Percentiles rank a stretch among this genome's conserved stretches.
These are phyloP conservation scores for Hibiscus trionum DNA, from an alignment of 345 rosid genomes.

Conservation along the genomic window DNA sequence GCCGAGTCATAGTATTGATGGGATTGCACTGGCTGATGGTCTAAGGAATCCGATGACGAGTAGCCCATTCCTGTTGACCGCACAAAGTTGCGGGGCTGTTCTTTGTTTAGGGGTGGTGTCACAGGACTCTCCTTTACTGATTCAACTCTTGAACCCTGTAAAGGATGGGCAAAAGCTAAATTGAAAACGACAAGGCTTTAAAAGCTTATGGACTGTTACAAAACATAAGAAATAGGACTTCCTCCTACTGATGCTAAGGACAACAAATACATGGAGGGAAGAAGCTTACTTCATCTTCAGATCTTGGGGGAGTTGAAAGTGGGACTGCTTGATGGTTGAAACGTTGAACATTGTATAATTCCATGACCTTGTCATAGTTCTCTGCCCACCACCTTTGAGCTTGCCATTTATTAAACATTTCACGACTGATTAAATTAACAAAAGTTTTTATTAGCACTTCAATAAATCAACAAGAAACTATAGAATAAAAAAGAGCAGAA, in stretches of 20 bases:
- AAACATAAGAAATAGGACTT: background rate
- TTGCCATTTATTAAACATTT: slow-evolving; percentile 91
- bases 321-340: slow-evolving; percentile 68
- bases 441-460: slow-evolving; percentile 5
- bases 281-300: slow-evolving; percentile 69
- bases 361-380: slow-evolving; percentile 87
- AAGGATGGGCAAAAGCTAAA: background rate
- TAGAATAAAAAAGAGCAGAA: slow-evolving; percentile 2
- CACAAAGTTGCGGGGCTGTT: slow-evolving; percentile 37
- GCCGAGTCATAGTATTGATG: slow-evolving; percentile 33
- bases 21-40: slow-evolving; percentile 46
- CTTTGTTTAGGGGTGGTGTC: slow-evolving; percentile 78
- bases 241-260: background rate
- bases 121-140: slow-evolving; percentile 60
- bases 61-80: slow-evolving; percentile 41
- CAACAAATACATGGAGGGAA: background rate
- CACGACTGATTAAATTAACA: slow-evolving; percentile 52
- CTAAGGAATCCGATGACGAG: slow-evolving; percentile 60
- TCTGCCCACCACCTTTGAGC: slow-evolving; percentile 99
- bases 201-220: background rate
- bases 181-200: background rate
- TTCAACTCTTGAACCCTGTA: slow-evolving; percentile 50
- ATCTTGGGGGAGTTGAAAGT: slow-evolving; percentile 55
- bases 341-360: slow-evolving; percentile 79
- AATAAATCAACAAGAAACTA: background rate